Conservation (phyloP, 805 yeast species). For the Starmerella cellae region DNA sequence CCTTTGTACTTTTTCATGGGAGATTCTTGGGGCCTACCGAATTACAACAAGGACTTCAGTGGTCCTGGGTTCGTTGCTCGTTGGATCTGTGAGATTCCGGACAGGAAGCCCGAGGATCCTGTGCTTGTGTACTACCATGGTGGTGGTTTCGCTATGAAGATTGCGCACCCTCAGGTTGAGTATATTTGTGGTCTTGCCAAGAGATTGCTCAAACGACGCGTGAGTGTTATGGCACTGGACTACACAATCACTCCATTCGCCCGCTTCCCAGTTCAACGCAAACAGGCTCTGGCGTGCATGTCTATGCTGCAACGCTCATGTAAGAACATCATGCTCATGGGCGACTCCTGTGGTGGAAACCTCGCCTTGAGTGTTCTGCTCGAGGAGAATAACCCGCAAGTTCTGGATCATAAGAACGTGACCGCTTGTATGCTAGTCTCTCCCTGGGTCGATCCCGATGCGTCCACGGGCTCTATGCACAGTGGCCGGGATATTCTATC, state of each 20-base stretch:
- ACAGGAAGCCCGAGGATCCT: constrained; percentile 19
- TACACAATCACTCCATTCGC: constrained; percentile 23
- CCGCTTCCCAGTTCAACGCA: constrained; percentile 23
- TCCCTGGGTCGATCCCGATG: constrained; percentile 18
- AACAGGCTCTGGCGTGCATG: constrained; percentile 20
- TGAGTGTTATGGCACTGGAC: constrained; percentile 22
- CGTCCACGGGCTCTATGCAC: constrained; percentile 12
- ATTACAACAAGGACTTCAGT: constrained; percentile 12
- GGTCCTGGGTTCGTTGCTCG: constrained; percentile 16
- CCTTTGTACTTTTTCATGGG: constrained; percentile 3
- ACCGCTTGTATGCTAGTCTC: constrained; percentile 16
- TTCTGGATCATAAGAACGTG: not conserved
- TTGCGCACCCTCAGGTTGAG: constrained; percentile 15
- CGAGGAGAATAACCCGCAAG: constrained; percentile 5
- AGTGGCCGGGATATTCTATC: constrained; percentile 11
- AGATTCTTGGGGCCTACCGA: constrained; percentile 4
- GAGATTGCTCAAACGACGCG: constrained; percentile 5
- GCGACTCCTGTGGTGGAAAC: constrained; percentile 29
- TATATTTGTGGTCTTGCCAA: constrained; percentile 14
- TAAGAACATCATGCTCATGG: constrained; percentile 21
- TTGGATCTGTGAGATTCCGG: constrained; percentile 20
- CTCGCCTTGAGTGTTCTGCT: constrained; percentile 17
- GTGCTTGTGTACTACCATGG: constrained; percentile 23
- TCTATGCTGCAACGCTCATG: constrained; percentile 16
- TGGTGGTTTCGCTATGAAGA: constrained; percentile 21